Evolutionary conservation across 306 rosid genomes (phyloP), one percentile per base, ranked within the genome.

Genomic region (Lagenaria siceraria): DNA sequence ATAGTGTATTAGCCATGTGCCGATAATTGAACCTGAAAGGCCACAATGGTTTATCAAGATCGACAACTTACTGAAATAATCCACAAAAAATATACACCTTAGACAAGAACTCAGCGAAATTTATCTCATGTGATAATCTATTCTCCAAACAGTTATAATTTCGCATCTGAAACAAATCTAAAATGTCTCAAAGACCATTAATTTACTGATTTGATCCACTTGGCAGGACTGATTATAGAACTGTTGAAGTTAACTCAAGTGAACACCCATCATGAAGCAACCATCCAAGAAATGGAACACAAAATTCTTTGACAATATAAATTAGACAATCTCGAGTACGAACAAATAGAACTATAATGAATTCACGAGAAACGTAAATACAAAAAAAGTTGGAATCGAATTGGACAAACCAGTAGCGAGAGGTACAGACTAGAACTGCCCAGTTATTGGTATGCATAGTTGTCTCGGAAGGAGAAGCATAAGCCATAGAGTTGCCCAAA

Each of bases 1-100:
- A 95, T 76, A 95, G 75, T 36, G 99, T 92, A 79, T 95, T 95
- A 76, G 99, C 99, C 99, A 95, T 95, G 75, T 95, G 99, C 73
- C 99, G 84, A 76, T 95, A 95, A 69, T 95, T 92, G 84, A 95
- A 95, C 99, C 99, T 95, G 90, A 69, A 81, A 14, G 76, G 81
- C 25, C 79, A 78, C 78, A 78, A 25, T 78, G 61, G 2, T 53
- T 7, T 18, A 25, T 70, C 12, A 13, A 7, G 19, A 56, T 69
- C 35, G 24, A 71, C 76, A 71, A 24, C n/a, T 13, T 42, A 48
- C 59, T 48, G 76, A 71, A 24, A 70, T 22, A 40, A 46, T 14
- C 38, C 12, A 22, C 56, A 13, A 70, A 43, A 43, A 46, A 15
- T 43, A 49, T 49, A 27, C 76, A 71, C 15, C 42, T 4, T 48